Percentiles rank a stretch among this genome's conserved stretches.
These are phyloP conservation scores for Amanita pseudoporphyria DNA, from an alignment of 768 basidiomycete genomes.

Conservation along the genomic window DNA sequence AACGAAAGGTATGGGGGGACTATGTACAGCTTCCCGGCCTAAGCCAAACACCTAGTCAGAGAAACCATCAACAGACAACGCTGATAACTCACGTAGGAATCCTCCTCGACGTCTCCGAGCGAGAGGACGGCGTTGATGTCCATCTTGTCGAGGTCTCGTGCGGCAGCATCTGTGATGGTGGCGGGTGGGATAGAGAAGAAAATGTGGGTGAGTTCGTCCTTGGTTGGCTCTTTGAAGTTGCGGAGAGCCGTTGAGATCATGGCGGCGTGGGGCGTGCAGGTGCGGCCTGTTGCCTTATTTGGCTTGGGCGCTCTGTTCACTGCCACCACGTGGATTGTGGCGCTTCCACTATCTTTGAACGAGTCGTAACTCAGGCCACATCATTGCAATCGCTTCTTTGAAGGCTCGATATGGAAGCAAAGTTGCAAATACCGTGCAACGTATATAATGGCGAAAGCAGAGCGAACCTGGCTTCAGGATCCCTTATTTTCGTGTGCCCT, in stretches of 20 bases:
- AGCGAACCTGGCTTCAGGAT: too few species aligned
- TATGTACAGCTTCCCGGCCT: conserved; percentile 89
- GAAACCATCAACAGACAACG: not conserved
- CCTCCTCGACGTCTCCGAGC: conserved; percentile 76
- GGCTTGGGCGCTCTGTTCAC: not conserved
- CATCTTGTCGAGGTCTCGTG: conserved; percentile 52
- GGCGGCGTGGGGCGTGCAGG: conserved; percentile 44
- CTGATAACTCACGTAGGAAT: conserved; percentile 71
- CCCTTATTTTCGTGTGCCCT: too few species aligned
- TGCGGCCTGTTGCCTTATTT: not conserved
- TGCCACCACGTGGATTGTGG: not conserved
- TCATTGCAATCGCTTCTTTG: too few species aligned
- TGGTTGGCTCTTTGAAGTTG: conserved; percentile 87
- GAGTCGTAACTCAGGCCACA: not conserved
- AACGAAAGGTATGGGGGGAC: conserved; percentile 88
- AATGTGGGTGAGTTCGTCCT: conserved; percentile 73
- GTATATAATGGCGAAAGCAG: too few species aligned
- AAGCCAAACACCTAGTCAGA: not conserved
- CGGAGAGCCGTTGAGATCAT: conserved; percentile 83
- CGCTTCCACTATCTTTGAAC: not conserved
- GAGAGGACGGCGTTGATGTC: conserved; percentile 87
- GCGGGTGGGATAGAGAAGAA: conserved; percentile 77
- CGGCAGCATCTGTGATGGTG: conserved; percentile 16
- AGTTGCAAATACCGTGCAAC: too few species aligned
- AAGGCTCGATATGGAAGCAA: too few species aligned